Evolutionary conservation across 768 basidiomycete genomes (phyloP).

Genomic region (Cubamyces lactineus): DNA sequence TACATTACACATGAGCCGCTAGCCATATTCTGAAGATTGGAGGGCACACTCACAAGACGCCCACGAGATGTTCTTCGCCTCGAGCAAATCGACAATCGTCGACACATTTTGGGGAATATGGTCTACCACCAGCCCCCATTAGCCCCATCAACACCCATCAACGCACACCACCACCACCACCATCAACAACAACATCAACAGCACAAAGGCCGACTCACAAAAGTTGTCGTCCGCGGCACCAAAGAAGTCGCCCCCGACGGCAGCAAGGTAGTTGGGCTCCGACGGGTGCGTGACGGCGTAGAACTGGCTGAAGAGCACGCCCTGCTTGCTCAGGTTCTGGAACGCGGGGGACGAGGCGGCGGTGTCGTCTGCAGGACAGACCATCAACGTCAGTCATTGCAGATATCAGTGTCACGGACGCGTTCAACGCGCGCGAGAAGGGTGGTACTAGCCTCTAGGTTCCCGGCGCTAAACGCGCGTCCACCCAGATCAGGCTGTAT

Average conservation of each 20-base stretch:
- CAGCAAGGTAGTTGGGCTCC: constrained; percentile 61
- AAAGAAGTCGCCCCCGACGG: constrained; percentile 56
- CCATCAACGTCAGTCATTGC: neutral
- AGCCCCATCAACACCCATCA: no score
- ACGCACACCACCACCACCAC: no score
- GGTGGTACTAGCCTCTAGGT: no score
- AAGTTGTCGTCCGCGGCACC: constrained; percentile 49
- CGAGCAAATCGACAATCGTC: constrained; percentile 62
- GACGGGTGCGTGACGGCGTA: constrained; percentile 61
- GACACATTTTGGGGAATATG: constrained; percentile 52
- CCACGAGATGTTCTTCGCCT: constrained; percentile 61
- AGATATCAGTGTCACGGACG: no score
- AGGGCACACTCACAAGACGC: constrained; percentile 40
- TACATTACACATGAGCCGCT: neutral
- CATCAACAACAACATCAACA: neutral
- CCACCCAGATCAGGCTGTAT: no score
- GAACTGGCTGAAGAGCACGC: constrained; percentile 48
- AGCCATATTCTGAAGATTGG: neutral
- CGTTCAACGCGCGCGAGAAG: no score
- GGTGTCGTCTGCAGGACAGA: constrained; percentile 19
- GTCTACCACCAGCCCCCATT: no score
- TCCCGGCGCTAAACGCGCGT: no score
- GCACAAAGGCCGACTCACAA: constrained; percentile 26
- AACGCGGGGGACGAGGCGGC: constrained; percentile 35
- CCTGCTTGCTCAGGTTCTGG: constrained; percentile 48